A percentile compares a stretch with the other conserved stretches of the same genome.
These are phyloP conservation scores for Vanrija humicola DNA, from an alignment of 1,284 basidiomycete species.

Conservation along the genomic window DNA sequence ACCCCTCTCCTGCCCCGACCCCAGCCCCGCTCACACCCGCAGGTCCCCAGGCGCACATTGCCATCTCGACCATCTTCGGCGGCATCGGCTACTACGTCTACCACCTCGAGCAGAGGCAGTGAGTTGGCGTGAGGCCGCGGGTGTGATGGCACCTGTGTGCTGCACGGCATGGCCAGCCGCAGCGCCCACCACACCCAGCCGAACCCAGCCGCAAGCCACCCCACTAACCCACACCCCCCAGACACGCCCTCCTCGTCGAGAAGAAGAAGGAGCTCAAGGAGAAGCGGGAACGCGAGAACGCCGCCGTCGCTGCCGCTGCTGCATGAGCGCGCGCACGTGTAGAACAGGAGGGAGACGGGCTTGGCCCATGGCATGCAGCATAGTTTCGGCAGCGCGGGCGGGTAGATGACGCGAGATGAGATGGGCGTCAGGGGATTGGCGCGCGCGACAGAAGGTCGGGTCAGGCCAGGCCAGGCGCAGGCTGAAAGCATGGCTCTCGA, in stretches of 20 bases:
- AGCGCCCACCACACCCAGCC: background rate
- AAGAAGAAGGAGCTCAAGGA: conserved; percentile 28
- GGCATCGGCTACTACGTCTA: conserved; percentile 41
- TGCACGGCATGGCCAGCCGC: background rate
- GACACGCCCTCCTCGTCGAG: conserved; percentile 27
- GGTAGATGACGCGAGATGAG: no score
- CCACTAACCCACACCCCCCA: conserved; percentile 6
- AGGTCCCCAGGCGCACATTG: conserved; percentile 40
- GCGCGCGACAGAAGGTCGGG: no score
- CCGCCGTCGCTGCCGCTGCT: conserved; percentile 11
- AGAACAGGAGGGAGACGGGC: background rate
- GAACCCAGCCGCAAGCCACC: background rate
- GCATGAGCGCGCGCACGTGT: background rate
- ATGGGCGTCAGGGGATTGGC: no score
- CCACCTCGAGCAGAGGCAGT: conserved; percentile 43
- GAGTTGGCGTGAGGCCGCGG: conserved; percentile 15
- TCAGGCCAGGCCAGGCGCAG: no score
- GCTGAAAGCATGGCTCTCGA: no score
- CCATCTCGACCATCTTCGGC: conserved; percentile 36
- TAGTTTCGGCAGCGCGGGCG: conserved; percentile 1
- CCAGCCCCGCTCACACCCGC: background rate
- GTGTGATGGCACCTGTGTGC: background rate
- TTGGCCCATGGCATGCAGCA: conserved; percentile 7
- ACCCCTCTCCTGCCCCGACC: no score
- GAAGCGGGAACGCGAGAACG: conserved; percentile 28